phyloP scores from a whole-genome alignment of 1,284 basidiomycete species.

The Bondarzewia mesenterica region DNA sequence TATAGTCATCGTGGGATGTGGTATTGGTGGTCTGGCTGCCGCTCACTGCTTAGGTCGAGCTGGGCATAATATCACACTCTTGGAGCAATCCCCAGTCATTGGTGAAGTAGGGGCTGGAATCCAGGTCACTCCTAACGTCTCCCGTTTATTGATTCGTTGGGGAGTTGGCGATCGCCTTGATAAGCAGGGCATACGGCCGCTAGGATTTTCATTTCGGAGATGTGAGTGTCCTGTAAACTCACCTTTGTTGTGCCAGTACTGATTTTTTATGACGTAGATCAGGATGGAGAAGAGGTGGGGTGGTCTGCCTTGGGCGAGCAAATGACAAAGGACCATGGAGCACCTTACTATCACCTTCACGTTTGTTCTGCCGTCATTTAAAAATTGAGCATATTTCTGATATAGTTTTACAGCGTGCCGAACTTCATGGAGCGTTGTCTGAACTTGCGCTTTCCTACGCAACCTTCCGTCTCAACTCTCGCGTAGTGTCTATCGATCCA shows the following conservation, averaged over 20 bases:
- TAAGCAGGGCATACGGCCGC: slow-evolving; percentile 23
- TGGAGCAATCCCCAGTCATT: slow-evolving; percentile 34
- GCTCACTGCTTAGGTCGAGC: slow-evolving; percentile 22
- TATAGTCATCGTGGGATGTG: slow-evolving; percentile 38
- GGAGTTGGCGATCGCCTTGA: slow-evolving; percentile 29
- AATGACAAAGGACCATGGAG: slow-evolving; percentile 29
- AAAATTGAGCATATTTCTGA: neutral
- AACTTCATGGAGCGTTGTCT: slow-evolving; percentile 24
- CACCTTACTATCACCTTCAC: slow-evolving; percentile 35
- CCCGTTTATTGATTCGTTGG: slow-evolving; percentile 32
- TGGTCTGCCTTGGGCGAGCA: slow-evolving; percentile 30
- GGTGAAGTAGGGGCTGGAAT: slow-evolving; percentile 45
- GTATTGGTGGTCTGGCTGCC: slow-evolving; percentile 37
- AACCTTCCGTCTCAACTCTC: slow-evolving; percentile 17
- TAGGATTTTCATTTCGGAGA: neutral
- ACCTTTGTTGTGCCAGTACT: neutral
- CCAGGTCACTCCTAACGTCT: slow-evolving; percentile 40
- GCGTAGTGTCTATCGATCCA: slow-evolving; percentile 26
- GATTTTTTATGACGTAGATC: slow-evolving; percentile 24
- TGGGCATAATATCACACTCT: slow-evolving; percentile 32
- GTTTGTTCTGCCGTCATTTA: neutral
- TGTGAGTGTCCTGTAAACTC: neutral
- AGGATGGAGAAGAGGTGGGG: slow-evolving; percentile 33
- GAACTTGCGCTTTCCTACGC: slow-evolving; percentile 15
- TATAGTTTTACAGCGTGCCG: slow-evolving; percentile 21